Base-by-base conservation (phyloP, 1,139 yeast species). In the Taphrina communis region DNA sequence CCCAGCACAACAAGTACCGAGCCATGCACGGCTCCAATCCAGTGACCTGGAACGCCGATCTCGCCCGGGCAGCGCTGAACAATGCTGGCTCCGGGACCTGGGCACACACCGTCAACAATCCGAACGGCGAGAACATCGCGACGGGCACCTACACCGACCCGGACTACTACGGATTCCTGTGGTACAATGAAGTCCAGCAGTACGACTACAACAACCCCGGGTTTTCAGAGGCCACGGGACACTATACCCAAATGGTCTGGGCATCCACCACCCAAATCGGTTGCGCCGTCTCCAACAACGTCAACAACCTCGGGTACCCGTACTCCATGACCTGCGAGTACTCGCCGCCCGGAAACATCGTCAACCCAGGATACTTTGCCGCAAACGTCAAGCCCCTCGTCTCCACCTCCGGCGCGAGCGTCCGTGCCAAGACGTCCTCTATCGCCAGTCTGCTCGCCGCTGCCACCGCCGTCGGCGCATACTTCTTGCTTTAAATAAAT, bases 161-260 rank as follows among this genome's bases (percentile, higher is more conserved):
- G 36, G 80, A 82, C 41, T 88, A 85, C 57, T 88, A 88, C 55
- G 86, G 88, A 69, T 81, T 84, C 59, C 94, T 90, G 69, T 89
- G 96, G 96, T 89, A 88, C 79, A 78, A 79, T 71, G 96, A 89
- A 79, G 86, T 86, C 74, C 70, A 75, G 1, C 71, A 76, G 67
- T 89, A 87, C 80, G 80, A 85, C 77, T 87, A 80, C 78, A 72
- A 75, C 35, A 74, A 78, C 72, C 80, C 82, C 60, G 75, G 75
- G 46, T 72, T 65, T 58, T 75, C 81, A 53, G 77, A 76, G 11
- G 65, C 75, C 35, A 77, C 83, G 69, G 84, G 86, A 72, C 94
- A 88, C 77, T 88, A 88, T 80, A 88, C 93, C 39, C 91, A 87
- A 77, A 82, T 88, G 63, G 85, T 88, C 63, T 88, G 94, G 94